phyloP scores from a whole-genome alignment of 805 yeast species.

The Dipodascopsis tothii region DNA sequence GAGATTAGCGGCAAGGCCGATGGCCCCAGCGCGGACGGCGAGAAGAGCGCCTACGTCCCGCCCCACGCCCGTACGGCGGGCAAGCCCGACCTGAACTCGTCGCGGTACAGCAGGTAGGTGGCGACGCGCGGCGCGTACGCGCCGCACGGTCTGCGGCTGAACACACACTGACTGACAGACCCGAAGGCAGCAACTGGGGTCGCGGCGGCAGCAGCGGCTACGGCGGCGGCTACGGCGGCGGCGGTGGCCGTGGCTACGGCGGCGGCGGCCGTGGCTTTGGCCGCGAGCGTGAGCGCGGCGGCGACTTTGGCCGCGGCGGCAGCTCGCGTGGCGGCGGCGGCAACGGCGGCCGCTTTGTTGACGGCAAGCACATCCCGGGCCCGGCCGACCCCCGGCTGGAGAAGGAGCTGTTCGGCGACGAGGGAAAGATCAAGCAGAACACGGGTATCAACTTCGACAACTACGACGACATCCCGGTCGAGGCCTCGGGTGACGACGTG shows the following conservation, averaged over 20 bases:
- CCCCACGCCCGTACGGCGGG: constrained; percentile 39
- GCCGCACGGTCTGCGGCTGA: too few species aligned
- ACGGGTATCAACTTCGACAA: constrained; percentile 98
- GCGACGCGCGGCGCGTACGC: too few species aligned
- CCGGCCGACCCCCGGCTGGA: constrained; percentile 63
- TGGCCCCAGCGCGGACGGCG: constrained; percentile 3
- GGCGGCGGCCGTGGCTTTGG: constrained; percentile 22
- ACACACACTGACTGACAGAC: too few species aligned
- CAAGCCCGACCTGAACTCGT: constrained; percentile 2
- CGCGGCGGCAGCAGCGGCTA: constrained; percentile 18
- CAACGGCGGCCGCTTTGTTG: constrained; percentile 68
- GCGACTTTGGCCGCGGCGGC: constrained; percentile 26
- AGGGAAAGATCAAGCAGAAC: constrained; percentile 59
- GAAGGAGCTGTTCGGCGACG: constrained; percentile 68
- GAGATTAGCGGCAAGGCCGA: constrained; percentile 1
- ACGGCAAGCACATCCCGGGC: constrained; percentile 85
- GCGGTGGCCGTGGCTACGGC: constrained; percentile 25
- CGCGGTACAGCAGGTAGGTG: too few species aligned
- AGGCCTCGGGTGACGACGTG: constrained; percentile 88
- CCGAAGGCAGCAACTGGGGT: too few species aligned
- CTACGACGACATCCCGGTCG: constrained; percentile 97
- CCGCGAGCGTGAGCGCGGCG: constrained; percentile 24
- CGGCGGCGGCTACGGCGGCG: constrained; percentile 13
- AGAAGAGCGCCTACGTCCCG: constrained; percentile 41
- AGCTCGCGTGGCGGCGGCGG: constrained; percentile 29